Percentiles rank a stretch among this genome's conserved stretches.
Evolutionary conservation across 2,329 filamentous ascomycete genomes (phyloP).

Genomic region (Blumeriella jaapii): DNA sequence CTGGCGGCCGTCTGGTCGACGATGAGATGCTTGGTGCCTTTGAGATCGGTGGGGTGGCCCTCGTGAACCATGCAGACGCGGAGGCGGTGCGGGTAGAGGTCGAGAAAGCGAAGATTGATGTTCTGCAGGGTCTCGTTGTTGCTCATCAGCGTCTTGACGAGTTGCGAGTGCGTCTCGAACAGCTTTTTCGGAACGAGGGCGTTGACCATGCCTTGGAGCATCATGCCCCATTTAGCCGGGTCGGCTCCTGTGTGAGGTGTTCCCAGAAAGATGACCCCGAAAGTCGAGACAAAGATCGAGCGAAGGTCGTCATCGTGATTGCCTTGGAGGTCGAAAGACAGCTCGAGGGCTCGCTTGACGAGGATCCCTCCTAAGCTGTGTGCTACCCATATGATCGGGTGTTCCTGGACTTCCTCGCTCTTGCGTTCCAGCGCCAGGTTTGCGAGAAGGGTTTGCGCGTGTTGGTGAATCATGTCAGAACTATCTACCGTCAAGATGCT

Average conservation of each 20-base stretch:
- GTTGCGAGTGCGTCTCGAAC: constrained; percentile 54
- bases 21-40: constrained; percentile 49
- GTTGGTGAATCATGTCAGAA: constrained; percentile 57
- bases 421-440: constrained; percentile 52
- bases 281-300: constrained; percentile 63
- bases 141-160: constrained; percentile 59
- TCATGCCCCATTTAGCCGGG: constrained; percentile 53
- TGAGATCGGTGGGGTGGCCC: constrained; percentile 58
- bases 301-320: constrained; percentile 52
- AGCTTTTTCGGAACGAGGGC: constrained; percentile 53
- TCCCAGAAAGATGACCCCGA: constrained; percentile 64
- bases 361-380: constrained; percentile 66
- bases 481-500: constrained; percentile 30
- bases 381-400: constrained; percentile 65
- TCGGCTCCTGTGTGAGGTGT: constrained; percentile 65
- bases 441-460: constrained; percentile 57
- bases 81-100: constrained; percentile 44
- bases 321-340: constrained; percentile 49
- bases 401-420: constrained; percentile 41
- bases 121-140: constrained; percentile 65
- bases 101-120: constrained; percentile 62
- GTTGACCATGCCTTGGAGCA: constrained; percentile 57
- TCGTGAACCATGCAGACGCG: constrained; percentile 63
- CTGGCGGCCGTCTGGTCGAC: constrained; percentile 61
- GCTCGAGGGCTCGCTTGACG: constrained; percentile 57